Evolutionary conservation across 2,329 filamentous ascomycete species (phyloP), one percentile per base, ranked within the genome.

Genomic region (Aspergillus thermomutatus): DNA sequence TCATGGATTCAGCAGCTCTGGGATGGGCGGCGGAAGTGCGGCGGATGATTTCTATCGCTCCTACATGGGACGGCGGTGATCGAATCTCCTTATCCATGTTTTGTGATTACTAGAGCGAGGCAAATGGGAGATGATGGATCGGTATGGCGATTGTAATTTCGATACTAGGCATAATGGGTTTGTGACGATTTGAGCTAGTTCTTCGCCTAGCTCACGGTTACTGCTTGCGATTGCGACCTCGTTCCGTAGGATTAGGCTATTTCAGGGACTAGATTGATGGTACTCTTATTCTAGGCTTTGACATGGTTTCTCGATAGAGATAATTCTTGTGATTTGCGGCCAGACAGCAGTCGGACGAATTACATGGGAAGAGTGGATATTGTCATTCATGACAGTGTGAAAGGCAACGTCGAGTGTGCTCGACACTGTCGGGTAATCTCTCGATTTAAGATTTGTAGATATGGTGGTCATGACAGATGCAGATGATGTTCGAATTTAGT

Each of bases 41-140:
- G 87, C 90, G 1, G 92, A 96, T 70, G 90, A 91, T 73, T 97
- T 97, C 76, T 96, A 94, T 73, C 85, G 90, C 50, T 96, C 91
- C 54, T 96, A 91, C 76, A 87, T 91, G 80, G 90, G 89, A 43
- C 82, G 89, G 63, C 83, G 88, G 75, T 89, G 68, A 62, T 28
- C 31, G 17, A 11, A 25, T n/a, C 21, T 40, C 10, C 10, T 45
- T 45, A 21, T 14, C 25, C 43, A 46, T 46, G 23, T 46, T 46
- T 46, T 43, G 40, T n/a, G 48, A 41, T 27, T 46, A 28, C 53
- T 37, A n/a, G 43, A 47, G 34, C 51, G 49, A 46, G 47, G 49
- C 26, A 52, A 27, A 17, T 7, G 2, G 14, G 31, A 17, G 49
- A 47, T 21, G 34, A 41, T 53, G 31, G 41, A 49, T 58, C 27